phyloP scores from a whole-genome alignment of 1,139 yeast species.

The Geotrichum citri-aurantii region DNA sequence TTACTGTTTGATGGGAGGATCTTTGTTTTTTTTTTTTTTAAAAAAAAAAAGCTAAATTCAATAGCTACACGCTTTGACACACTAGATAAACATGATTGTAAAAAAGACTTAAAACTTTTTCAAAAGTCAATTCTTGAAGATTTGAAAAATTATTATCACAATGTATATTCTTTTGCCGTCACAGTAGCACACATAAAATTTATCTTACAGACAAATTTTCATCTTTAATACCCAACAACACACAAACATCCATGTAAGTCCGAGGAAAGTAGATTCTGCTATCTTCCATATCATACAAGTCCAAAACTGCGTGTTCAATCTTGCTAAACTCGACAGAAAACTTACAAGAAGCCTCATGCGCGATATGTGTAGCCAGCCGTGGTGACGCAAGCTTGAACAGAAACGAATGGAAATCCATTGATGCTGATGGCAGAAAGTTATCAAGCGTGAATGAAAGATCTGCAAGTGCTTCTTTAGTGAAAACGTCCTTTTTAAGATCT shows the following conservation, averaged over 20 bases:
- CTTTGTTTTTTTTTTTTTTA: background rate
- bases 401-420: constrained; percentile 31
- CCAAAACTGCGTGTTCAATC: constrained; percentile 26
- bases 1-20: too few relatives aligned
- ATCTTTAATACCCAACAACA: constrained; percentile 16
- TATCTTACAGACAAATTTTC: constrained; percentile 14
- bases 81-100: too few relatives aligned
- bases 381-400: constrained; percentile 35
- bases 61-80: background rate
- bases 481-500: constrained; percentile 15
- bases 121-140: too few relatives aligned
- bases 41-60: background rate
- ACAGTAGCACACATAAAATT: background rate
- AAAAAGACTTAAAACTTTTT: too few relatives aligned
- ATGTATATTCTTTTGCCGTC: background rate
- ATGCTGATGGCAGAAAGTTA: constrained; percentile 36
- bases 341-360: constrained; percentile 31
- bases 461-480: constrained; percentile 34
- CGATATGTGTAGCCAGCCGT: constrained; percentile 32
- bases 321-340: constrained; percentile 32
- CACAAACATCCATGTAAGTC: constrained; percentile 19
- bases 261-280: constrained; percentile 19
- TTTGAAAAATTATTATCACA: background rate
- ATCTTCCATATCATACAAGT: constrained; percentile 21
- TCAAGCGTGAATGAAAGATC: constrained; percentile 31